Base-by-base conservation (phyloP, 169 alveolate species). In the Amoebophrya sp. region DNA sequence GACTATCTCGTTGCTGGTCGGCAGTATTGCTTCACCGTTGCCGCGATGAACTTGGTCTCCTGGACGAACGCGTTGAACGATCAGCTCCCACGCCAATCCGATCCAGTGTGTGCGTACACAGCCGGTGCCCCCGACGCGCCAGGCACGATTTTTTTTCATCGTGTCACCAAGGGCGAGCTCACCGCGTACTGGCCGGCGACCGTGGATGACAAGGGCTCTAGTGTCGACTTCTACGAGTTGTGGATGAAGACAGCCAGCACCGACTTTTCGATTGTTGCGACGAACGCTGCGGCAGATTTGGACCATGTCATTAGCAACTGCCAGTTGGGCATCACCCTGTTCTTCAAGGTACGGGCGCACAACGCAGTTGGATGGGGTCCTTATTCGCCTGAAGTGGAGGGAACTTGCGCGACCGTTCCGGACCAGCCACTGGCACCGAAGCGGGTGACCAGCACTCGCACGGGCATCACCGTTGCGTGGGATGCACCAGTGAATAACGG, bases 341-440 rank as follows among this genome's bases (percentile, higher is more conserved):
- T 65, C 92, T 90, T 90, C 92, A 26, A 65, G 26, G 92, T 90
- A 36, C 92, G 92, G 33, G 92, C 92, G 36, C 41, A 90, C 78
- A 90, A 90, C 41, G 83, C 55, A 39, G 92, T 90, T 41, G 53
- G 41, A 36, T 90, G 92, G 92, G 53, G 83, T 33, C 26, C 33
- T 1, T 90, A 90, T 41, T 26, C 76, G 83, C 14, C 92, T 39
- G 92, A 41, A 0, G 92, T 41, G 0, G 65, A 53, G 53, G 92
- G 92, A 77, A 41, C 53, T 34, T 90, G 92, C 47, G 92, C 92
- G 40, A 53, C 39, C 41, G 83, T 65, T 10, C 92, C 92, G 26
- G 41, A 65, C 41, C 78, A 53, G 40, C 92, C 92, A 29, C 36
- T 26, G 34, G 78, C 41, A 33, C 78, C 55, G 39, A 34, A 41